Conservation (phyloP, 352 stramenopile species). For the Plasmopara halstedii region DNA sequence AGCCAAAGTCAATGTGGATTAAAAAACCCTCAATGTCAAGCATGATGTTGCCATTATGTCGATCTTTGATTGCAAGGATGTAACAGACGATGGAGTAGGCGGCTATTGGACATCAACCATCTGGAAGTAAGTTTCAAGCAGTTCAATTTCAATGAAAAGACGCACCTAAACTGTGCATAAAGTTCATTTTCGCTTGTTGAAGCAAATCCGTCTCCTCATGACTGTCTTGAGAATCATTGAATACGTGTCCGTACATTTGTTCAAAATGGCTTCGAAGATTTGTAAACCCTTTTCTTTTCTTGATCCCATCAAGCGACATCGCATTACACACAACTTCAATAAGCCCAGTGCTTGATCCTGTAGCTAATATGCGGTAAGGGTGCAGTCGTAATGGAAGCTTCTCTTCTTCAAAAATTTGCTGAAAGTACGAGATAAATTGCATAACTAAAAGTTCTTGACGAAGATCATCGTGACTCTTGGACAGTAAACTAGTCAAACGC, state of each 20-base stretch:
- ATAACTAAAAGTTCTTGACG: constrained; percentile 97
- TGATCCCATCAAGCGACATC: constrained; percentile 95
- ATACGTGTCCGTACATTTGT: constrained; percentile 77
- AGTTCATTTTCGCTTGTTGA: constrained; percentile 66
- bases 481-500: constrained; percentile 82
- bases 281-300: constrained; percentile 83
- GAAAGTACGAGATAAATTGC: constrained; percentile 95
- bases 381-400: constrained; percentile 88
- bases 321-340: constrained; percentile 95
- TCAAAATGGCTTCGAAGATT: constrained; percentile 91
- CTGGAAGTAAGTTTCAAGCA: constrained; percentile 10
- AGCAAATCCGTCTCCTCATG: constrained; percentile 29
- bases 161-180: constrained; percentile 79
- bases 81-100: constrained; percentile 98
- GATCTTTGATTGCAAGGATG: constrained; percentile 97
- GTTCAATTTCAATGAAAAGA: constrained; percentile 8
- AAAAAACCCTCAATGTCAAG: constrained; percentile 95
- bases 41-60: constrained; percentile 99
- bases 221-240: constrained; percentile 30
- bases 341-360: constrained; percentile 89
- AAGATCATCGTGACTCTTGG: constrained; percentile 97
- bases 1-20: constrained; percentile 99
- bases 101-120: constrained; percentile 65
- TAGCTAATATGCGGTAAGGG: constrained; percentile 95
- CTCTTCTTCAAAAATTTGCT: constrained; percentile 90